These are phyloP conservation scores for Epichloe festucae DNA, from an alignment of 2,329 filamentous ascomycete genomes.

Conservation along the genomic window DNA sequence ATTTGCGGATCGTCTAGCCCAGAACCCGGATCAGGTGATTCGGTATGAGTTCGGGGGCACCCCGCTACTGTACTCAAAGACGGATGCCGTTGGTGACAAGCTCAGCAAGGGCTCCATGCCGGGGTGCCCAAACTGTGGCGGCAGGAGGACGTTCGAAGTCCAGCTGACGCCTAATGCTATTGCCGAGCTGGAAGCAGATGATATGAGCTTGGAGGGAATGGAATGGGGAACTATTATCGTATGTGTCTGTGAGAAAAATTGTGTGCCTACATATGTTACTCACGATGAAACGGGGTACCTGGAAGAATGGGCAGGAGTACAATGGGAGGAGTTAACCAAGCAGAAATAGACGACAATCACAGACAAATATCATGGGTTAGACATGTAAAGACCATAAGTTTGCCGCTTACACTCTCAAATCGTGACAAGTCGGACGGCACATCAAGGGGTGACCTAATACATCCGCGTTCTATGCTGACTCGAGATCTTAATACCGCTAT, in stretches of 20 bases:
- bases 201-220: slow-evolving; percentile 69
- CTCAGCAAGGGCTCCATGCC: slow-evolving; percentile 50
- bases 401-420: neutral
- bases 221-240: slow-evolving; percentile 94
- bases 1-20: slow-evolving; percentile 63
- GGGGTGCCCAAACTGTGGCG: slow-evolving; percentile 63
- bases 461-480: slow-evolving; percentile 16
- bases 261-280: slow-evolving; percentile 44
- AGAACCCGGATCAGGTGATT: slow-evolving; percentile 74
- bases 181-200: slow-evolving; percentile 70
- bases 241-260: slow-evolving; percentile 72
- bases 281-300: slow-evolving; percentile 61
- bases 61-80: slow-evolving; percentile 69
- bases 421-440: slow-evolving; percentile 7
- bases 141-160: slow-evolving; percentile 70
- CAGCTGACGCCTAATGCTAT: slow-evolving; percentile 90
- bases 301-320: slow-evolving; percentile 96
- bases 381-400: slow-evolving; percentile 1
- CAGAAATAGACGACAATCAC: slow-evolving; percentile 14
- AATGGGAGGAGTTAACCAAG: slow-evolving; percentile 73
- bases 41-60: slow-evolving; percentile 65
- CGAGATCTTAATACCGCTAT: slow-evolving; percentile 21
- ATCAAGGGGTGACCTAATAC: neutral
- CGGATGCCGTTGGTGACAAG: slow-evolving; percentile 58
- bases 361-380: slow-evolving; percentile 5